These are phyloP conservation scores for Termitomyces eurrhizus DNA, from an alignment of 768 basidiomycete genomes.

Conservation along the genomic window DNA sequence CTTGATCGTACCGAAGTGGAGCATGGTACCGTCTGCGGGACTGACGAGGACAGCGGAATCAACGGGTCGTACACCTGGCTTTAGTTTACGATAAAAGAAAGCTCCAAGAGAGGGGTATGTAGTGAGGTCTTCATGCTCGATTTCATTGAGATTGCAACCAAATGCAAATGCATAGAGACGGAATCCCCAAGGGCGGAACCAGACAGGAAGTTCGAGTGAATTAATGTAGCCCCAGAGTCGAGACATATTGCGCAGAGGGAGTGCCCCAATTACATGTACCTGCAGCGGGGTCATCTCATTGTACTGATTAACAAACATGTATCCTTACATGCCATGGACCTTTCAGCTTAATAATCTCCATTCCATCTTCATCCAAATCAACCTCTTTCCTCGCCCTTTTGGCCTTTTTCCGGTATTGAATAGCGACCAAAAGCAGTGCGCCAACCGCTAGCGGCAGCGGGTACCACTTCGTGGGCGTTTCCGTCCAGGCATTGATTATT, in stretches of 20 bases:
- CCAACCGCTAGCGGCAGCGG: slow-evolving; percentile 90
- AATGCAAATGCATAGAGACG: slow-evolving; percentile 84
- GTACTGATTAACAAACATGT: neutral
- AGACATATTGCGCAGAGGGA: slow-evolving; percentile 94
- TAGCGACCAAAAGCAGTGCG: slow-evolving; percentile 76
- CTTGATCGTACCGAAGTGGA: slow-evolving; percentile 87
- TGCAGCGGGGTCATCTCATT: slow-evolving; percentile 21
- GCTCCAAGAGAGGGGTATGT: slow-evolving; percentile 85
- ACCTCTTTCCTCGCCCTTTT: slow-evolving; percentile 55
- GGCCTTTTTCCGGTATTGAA: slow-evolving; percentile 67
- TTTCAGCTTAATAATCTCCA: slow-evolving; percentile 74
- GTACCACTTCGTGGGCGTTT: slow-evolving; percentile 93
- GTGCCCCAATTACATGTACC: slow-evolving; percentile 96
- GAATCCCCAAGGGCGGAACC: slow-evolving; percentile 91
- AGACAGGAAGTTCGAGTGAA: slow-evolving; percentile 87
- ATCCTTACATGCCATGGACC: slow-evolving; percentile 88
- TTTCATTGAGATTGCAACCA: slow-evolving; percentile 91
- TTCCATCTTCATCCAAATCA: slow-evolving; percentile 77
- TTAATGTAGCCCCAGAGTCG: slow-evolving; percentile 96
- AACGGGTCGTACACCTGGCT: slow-evolving; percentile 77
- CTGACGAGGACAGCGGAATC: slow-evolving; percentile 76
- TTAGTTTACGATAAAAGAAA: slow-evolving; percentile 91
- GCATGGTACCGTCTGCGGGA: slow-evolving; percentile 89
- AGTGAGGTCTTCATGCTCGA: slow-evolving; percentile 74
- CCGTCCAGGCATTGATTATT: slow-evolving; percentile 73